Evolutionary conservation across 257 asterid species (phyloP).

Genomic region (Solanum raphanifolium): DNA sequence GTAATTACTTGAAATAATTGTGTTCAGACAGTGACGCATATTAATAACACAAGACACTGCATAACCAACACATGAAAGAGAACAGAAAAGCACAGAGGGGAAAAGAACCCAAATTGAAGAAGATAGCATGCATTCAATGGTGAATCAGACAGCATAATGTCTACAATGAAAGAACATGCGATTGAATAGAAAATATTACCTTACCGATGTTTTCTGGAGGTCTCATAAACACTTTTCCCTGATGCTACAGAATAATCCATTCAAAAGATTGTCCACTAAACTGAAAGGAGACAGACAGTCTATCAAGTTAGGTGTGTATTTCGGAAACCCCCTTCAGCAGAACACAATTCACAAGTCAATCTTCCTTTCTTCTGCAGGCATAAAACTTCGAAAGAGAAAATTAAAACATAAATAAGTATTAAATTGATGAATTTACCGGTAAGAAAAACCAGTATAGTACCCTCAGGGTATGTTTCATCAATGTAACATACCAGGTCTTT

Average conservation of each 20-base stretch:
- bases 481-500: constrained; percentile 86
- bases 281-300: constrained; percentile 59
- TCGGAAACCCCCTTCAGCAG: constrained; percentile 78
- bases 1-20: not conserved
- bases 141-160: not conserved
- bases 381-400: not conserved
- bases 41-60: not conserved
- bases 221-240: constrained; percentile 72
- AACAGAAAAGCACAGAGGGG: not conserved
- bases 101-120: not conserved
- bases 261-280: constrained; percentile 80
- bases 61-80: not conserved
- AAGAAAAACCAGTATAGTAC: constrained; percentile 70
- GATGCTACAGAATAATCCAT: constrained; percentile 92
- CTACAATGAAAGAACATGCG: not conserved
- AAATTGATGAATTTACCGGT: constrained; percentile 43
- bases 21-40: not conserved
- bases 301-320: constrained; percentile 62
- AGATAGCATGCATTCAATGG: not conserved
- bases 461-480: constrained; percentile 70
- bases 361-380: not conserved
- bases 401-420: not conserved
- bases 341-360: constrained; percentile 5
- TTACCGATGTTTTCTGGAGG: constrained; percentile 83
- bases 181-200: constrained; percentile 17